phyloP scores from a whole-genome alignment of 176 grass and related monocot genomes.

The Poa pratensis region DNA sequence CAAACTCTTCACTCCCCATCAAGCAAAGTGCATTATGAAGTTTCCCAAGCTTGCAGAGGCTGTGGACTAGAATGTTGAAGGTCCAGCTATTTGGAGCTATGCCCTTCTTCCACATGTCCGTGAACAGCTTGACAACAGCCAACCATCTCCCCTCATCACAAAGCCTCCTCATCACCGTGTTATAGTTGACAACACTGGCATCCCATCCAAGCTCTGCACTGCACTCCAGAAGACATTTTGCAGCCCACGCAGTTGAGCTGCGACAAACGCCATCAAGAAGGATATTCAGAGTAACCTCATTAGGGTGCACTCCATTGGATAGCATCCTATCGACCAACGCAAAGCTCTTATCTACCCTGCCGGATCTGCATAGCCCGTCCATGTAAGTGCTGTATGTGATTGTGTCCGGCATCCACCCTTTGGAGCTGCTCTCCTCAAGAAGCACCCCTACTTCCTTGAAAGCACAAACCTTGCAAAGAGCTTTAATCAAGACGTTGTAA shows the following conservation, averaged over 20 bases:
- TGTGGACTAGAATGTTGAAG: constrained; percentile 74
- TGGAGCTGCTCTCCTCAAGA: constrained; percentile 55
- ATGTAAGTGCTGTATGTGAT: constrained; percentile 91
- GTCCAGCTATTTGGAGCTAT: constrained; percentile 80
- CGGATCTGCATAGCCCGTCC: constrained; percentile 72
- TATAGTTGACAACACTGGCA: constrained; percentile 76
- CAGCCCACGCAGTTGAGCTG: constrained; percentile 53
- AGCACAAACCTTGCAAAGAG: constrained; percentile 63
- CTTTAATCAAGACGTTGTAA: constrained; percentile 78
- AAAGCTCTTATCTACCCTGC: constrained; percentile 65
- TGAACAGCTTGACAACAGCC: constrained; percentile 70
- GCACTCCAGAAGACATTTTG: constrained; percentile 71
- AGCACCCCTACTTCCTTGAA: constrained; percentile 69
- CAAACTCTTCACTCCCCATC: constrained; percentile 57
- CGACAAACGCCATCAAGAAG: constrained; percentile 83
- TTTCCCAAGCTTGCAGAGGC: constrained; percentile 70
- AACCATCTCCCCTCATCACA: constrained; percentile 64
- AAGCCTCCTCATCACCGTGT: constrained; percentile 89
- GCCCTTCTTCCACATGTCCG: constrained; percentile 80
- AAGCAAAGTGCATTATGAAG: constrained; percentile 51
- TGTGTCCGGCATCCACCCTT: constrained; percentile 71
- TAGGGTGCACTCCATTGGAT: constrained; percentile 56
- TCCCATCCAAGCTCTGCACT: constrained; percentile 67
- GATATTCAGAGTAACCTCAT: constrained; percentile 86
- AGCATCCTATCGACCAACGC: constrained; percentile 70